Evolutionary conservation across 2,329 filamentous ascomycete species (phyloP), one percentile per base, ranked within the genome.

Genomic region (Aspergillus udagawae): DNA sequence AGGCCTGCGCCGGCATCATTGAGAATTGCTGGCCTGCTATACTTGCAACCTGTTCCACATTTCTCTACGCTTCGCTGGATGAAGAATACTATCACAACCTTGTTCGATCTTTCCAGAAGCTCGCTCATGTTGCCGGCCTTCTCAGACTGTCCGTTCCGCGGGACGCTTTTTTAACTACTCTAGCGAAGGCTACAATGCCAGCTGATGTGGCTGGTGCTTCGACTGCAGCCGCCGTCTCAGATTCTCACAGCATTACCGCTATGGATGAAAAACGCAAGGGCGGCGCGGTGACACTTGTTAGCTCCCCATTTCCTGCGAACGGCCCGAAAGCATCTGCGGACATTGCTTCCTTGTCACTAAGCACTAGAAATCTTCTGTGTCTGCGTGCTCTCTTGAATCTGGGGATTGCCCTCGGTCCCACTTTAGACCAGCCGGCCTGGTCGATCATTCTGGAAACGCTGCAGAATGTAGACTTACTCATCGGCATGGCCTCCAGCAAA

Each of bases 21-120:
- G 91, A 95, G 3, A 84, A 90, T 63, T 97, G 93, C 72, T 99
- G 94, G 94, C 94, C 94, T 49, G 94, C 94, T 12, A 87, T 97
- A 42, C 83, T 99, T 51, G 93, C 94, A 1, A 94, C 92, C 1
- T 97, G 92, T 66, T 99, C 94, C 0, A 97, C 93, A 0, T 99
- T 97, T 69, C 78, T 99, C 20, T 95, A 96, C 69, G 91, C 94
- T 29, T 87, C 93, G 0, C 79, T 99, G 3, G 94, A 99, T 70
- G 89, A 91, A 1, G 92, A 97, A 53, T 97, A 94, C 65, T 99
- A 97, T 67, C 92, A 97, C 64, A 86, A 88, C 9, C 79, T 99
- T 1, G 93, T 99, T 25, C 85, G 94, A 63, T 90, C 93, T 0
- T 96, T 97, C 65, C 94, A 99, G 67, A 92, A 95, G 63, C 90